Evolutionary conservation across 768 basidiomycete genomes (phyloP).

Genomic region (Floccularia luteovirens): DNA sequence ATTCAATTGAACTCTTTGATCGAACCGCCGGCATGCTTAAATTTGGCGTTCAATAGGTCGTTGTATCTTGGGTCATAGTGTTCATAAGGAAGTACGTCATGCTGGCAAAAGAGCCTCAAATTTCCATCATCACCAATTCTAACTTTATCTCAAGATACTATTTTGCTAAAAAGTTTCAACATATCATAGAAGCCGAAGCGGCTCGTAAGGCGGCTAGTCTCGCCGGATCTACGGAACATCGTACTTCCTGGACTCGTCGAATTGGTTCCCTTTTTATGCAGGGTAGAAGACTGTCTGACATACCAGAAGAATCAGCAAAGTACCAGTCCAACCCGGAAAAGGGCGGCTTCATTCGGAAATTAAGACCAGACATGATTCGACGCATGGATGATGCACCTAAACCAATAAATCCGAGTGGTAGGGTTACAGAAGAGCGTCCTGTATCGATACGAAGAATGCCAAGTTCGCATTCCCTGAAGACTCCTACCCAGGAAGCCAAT

Average conservation of each 20-base stretch:
- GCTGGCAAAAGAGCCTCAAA: not conserved
- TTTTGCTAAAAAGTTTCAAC: constrained; percentile 62
- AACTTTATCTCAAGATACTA: constrained; percentile 38
- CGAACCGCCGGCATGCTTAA: constrained; percentile 1
- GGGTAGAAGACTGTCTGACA: constrained; percentile 3
- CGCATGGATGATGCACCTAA: constrained; percentile 63
- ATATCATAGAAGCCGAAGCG: constrained; percentile 41
- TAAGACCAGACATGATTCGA: constrained; percentile 73
- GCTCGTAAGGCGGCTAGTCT: constrained; percentile 16
- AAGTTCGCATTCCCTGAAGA: too few relatives aligned
- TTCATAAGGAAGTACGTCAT: constrained; percentile 57
- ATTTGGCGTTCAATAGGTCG: constrained; percentile 47
- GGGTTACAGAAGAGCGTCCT: constrained; percentile 44
- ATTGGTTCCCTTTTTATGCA: constrained; percentile 12
- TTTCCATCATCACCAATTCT: constrained; percentile 1
- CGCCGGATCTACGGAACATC: constrained; percentile 13
- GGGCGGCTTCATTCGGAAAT: constrained; percentile 21
- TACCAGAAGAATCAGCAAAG: constrained; percentile 7
- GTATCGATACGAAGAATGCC: constrained; percentile 8
- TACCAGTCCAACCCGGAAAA: constrained; percentile 6
- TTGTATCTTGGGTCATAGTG: constrained; percentile 82
- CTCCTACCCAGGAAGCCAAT: too few relatives aligned
- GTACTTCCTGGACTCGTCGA: constrained; percentile 16
- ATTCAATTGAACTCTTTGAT: constrained; percentile 1
- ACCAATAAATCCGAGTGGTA: constrained; percentile 68